Percentiles rank a stretch among this genome's conserved stretches.
phyloP scores from a whole-genome alignment of 1,284 basidiomycete genomes.

The Ceratobasidium sp. region DNA sequence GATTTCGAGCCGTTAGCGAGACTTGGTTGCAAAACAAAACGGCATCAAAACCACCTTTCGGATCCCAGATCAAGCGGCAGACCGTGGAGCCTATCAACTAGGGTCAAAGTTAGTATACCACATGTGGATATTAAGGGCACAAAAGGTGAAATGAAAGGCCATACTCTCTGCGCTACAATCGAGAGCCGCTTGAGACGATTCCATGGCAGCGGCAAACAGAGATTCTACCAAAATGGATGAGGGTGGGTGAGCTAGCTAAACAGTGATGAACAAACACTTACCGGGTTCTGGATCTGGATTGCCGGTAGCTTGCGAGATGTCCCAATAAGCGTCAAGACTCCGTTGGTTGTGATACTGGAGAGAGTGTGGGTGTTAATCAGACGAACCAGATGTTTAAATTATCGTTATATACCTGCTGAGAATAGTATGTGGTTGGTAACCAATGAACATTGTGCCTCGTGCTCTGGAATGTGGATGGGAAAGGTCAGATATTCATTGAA shows the following conservation, averaged over 20 bases:
- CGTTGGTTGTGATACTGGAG: neutral
- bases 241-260: too few species aligned
- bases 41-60: too few species aligned
- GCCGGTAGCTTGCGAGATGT: neutral
- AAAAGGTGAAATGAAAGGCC: neutral
- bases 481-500: too few species aligned
- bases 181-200: neutral
- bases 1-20: neutral
- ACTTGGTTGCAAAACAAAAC: neutral
- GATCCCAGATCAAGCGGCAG: neutral
- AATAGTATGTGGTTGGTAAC: neutral
- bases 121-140: neutral
- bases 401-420: neutral
- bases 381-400: neutral
- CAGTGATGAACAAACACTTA: neutral
- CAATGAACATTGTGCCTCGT: neutral
- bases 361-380: neutral
- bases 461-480: neutral
- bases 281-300: neutral
- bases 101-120: neutral
- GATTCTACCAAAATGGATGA: neutral
- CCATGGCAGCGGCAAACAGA: neutral
- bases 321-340: neutral
- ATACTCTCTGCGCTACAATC: neutral
- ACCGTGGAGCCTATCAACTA: neutral